Percentiles rank a stretch among this genome's conserved stretches.
These are phyloP conservation scores for Chrysopogon serrulatus DNA, from an alignment of 176 grass and related monocot genomes.

Conservation along the genomic window DNA sequence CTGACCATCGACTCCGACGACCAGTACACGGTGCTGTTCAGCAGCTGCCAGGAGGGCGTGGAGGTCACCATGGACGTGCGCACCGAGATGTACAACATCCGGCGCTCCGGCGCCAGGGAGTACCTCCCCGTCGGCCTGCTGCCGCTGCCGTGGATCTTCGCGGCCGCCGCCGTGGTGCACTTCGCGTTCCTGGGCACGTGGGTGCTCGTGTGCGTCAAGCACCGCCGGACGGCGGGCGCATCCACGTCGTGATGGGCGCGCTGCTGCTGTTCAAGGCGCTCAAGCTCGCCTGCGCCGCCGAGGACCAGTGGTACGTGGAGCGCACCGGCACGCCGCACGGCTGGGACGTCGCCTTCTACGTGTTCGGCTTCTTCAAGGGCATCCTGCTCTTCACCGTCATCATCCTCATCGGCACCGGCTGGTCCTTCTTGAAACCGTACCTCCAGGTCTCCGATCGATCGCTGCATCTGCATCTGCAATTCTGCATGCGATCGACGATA, in stretches of 20 bases:
- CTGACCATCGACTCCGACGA: conserved; percentile 24
- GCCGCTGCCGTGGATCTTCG: conserved; percentile 51
- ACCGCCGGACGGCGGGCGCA: conserved; percentile 32
- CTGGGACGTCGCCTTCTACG: conserved; percentile 73
- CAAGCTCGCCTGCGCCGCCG: conserved; percentile 57
- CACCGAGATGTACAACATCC: conserved; percentile 73
- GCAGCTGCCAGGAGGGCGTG: conserved; percentile 56
- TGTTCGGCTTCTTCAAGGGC: conserved; percentile 70
- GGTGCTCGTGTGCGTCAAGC: conserved; percentile 14
- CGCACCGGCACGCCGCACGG: conserved; percentile 62
- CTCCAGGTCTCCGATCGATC: no score
- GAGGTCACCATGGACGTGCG: conserved; percentile 57
- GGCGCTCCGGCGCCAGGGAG: neutral
- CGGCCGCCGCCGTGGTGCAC: conserved; percentile 28
- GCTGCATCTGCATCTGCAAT: no score
- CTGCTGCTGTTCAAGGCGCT: conserved; percentile 76
- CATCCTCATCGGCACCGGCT: conserved; percentile 72
- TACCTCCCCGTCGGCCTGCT: conserved; percentile 51
- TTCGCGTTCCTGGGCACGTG: conserved; percentile 35
- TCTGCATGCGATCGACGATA: no score
- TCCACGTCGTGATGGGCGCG: conserved; percentile 52
- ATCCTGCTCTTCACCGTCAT: conserved; percentile 64
- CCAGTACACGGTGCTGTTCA: conserved; percentile 70
- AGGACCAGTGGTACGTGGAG: conserved; percentile 58
- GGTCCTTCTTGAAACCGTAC: conserved; percentile 69